These are phyloP conservation scores for Bryoglossum gracile DNA, from an alignment of 495 filamentous ascomycete genomes.

Conservation along the genomic window DNA sequence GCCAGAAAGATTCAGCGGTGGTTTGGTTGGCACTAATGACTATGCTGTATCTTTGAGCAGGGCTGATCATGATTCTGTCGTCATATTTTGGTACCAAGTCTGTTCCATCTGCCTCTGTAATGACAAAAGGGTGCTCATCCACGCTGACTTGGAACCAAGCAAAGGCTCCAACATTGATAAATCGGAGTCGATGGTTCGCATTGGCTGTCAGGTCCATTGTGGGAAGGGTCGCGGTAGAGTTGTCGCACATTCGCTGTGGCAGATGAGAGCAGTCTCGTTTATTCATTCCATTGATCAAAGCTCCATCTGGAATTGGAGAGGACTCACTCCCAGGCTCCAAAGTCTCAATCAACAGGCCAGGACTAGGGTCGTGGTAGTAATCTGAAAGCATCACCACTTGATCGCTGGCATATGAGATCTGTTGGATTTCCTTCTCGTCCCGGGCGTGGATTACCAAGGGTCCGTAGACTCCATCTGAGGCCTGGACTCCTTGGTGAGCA, in stretches of 20 bases:
- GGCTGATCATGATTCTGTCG: conserved; percentile 44
- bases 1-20: conserved; percentile 50
- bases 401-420: conserved; percentile 41
- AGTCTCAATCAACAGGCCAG: conserved; percentile 39
- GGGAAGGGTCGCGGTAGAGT: conserved; percentile 33
- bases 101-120: conserved; percentile 72
- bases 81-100: conserved; percentile 47
- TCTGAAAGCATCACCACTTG: conserved; percentile 50
- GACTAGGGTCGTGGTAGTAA: conserved; percentile 49
- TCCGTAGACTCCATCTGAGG: conserved; percentile 47
- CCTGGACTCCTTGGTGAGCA: conserved; percentile 35
- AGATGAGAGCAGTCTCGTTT: conserved; percentile 40
- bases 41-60: conserved; percentile 63
- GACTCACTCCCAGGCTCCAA: conserved; percentile 45
- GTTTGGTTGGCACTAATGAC: conserved; percentile 53
- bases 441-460: conserved; percentile 42
- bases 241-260: conserved; percentile 41
- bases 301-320: conserved; percentile 54
- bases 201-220: conserved; percentile 37
- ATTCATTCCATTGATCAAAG: conserved; percentile 59
- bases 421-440: conserved; percentile 34
- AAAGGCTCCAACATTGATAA: conserved; percentile 60
- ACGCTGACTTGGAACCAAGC: conserved; percentile 48
- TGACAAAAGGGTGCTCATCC: conserved; percentile 38
- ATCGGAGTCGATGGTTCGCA: conserved; percentile 57